These are phyloP conservation scores for Ophiostoma perfectum DNA, from an alignment of 2,329 filamentous ascomycete species.

Conservation along the genomic window DNA sequence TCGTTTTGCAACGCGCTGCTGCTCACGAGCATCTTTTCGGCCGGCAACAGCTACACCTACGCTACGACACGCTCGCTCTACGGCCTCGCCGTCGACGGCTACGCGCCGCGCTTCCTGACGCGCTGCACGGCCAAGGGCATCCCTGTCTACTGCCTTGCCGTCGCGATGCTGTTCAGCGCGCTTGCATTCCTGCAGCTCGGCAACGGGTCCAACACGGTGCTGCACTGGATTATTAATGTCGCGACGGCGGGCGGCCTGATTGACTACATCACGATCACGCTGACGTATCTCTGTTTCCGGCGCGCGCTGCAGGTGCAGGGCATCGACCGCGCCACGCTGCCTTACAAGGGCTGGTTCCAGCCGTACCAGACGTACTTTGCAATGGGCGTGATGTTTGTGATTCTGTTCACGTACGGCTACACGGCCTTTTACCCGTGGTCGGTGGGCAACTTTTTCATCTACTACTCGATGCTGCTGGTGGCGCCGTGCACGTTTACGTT, in stretches of 20 bases:
- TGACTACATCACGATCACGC: slow-evolving; percentile 40
- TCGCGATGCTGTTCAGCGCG: slow-evolving; percentile 35
- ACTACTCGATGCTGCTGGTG: slow-evolving; percentile 54
- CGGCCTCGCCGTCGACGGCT: slow-evolving; percentile 38
- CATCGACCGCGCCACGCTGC: slow-evolving; percentile 34
- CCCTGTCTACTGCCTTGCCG: slow-evolving; percentile 37
- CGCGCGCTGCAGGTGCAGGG: slow-evolving; percentile 37
- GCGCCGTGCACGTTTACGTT: slow-evolving; percentile 48
- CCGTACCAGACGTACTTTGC: slow-evolving; percentile 38
- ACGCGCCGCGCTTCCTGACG: slow-evolving; percentile 37
- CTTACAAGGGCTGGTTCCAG: slow-evolving; percentile 37
- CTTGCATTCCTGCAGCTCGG: slow-evolving; percentile 40
- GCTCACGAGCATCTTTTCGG: slow-evolving; percentile 54
- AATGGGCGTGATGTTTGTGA: slow-evolving; percentile 23
- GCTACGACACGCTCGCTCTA: slow-evolving; percentile 39
- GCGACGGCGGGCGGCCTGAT: slow-evolving; percentile 41
- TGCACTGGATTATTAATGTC: slow-evolving; percentile 40
- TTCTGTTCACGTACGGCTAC: slow-evolving; percentile 47
- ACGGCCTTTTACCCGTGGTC: slow-evolving; percentile 45
- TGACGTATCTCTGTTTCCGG: slow-evolving; percentile 38
- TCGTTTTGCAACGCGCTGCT: slow-evolving; percentile 60
- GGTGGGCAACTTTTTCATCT: slow-evolving; percentile 45
- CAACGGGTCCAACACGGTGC: slow-evolving; percentile 35
- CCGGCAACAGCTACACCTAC: slow-evolving; percentile 56
- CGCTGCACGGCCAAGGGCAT: slow-evolving; percentile 35